Evolutionary conservation across 768 basidiomycete species (phyloP), one percentile per base, ranked within the genome.

Genomic region (Rhizopogon vulgaris): DNA sequence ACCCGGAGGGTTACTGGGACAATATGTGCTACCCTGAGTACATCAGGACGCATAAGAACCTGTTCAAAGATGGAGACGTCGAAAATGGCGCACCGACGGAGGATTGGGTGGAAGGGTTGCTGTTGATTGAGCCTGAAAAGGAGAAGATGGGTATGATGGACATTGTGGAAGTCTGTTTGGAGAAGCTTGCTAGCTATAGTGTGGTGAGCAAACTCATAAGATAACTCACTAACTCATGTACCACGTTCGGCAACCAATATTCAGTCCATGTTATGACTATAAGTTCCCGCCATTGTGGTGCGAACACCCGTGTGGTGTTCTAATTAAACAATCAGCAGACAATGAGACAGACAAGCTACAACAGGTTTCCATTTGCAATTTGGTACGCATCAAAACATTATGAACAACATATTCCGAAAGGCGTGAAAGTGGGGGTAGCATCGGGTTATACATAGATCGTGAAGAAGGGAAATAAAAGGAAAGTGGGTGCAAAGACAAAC

Each of bases 1-100:
- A 94, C 67, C 94, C 91, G 18, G 90, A 91, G 12, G 56, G 74
- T 38, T 95, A 95, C 70, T 96, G 90, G 83, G 90, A 94, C 55
- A 73, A 89, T 52, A 90, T 98, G 54, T 93, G 94, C 51, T 98
- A 89, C 73, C 96, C 96, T 0, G 94, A 90, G 2, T 98, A 95
- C 65, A 65, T 92, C 39, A 78, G 84, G 39, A 93, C 93, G 6
- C 88, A 96, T 67, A 59, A 66, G 48, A 75, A 78, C 15, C 71
- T 94, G 27, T 92, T 97, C 64, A 73, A 77, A 57, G 70, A 75
- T 49, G 85, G 79, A 30, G 85, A 95, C 60, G 79, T 94, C 8
- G 90, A 94, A 65, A 63, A 71, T 11, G 93, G 92, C 10, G 60
- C 67, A 38, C 69, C 77, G 17, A 30, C 70, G 3, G 68, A 64